These are phyloP conservation scores for Lanmaoa rubissima DNA, from an alignment of 768 basidiomycete species.

Conservation along the genomic window DNA sequence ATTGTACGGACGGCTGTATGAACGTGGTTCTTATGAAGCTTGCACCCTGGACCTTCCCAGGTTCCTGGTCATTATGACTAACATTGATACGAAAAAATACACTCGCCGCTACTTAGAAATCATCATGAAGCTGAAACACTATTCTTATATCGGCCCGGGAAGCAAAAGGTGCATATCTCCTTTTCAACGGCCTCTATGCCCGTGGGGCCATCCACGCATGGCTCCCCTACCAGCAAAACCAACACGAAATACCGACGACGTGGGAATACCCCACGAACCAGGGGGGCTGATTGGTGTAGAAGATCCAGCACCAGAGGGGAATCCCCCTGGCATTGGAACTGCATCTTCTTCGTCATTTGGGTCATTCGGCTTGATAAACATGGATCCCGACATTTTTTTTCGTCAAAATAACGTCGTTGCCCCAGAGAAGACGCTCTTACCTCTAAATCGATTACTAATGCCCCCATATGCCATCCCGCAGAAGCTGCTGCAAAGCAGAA, in stretches of 20 bases:
- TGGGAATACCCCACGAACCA: conserved; percentile 17
- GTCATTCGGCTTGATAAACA: conserved; percentile 28
- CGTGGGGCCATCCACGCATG: conserved; percentile 22
- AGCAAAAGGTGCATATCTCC: background rate
- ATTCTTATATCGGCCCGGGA: conserved; percentile 10
- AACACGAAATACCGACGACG: conserved; percentile 43
- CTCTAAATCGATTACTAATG: conserved; percentile 82
- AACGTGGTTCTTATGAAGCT: background rate
- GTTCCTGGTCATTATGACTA: conserved; percentile 16
- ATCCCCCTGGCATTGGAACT: conserved; percentile 34
- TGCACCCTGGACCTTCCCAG: conserved; percentile 6
- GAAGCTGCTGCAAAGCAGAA: conserved; percentile 84
- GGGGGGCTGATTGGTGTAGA: conserved; percentile 13
- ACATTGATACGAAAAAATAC: conserved; percentile 9
- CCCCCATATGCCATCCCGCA: conserved; percentile 90
- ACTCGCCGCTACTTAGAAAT: background rate
- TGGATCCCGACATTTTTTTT: background rate
- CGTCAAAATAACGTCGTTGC: conserved; percentile 1
- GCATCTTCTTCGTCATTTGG: conserved; percentile 36
- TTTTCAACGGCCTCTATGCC: conserved; percentile 17
- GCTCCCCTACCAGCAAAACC: conserved; percentile 59
- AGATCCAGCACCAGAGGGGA: conserved; percentile 21
- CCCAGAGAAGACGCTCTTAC: conserved; percentile 33
- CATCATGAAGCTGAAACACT: background rate
- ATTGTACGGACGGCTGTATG: background rate